phyloP scores from a whole-genome alignment of 805 yeast genomes.

The Yamadazyma insecticola region DNA sequence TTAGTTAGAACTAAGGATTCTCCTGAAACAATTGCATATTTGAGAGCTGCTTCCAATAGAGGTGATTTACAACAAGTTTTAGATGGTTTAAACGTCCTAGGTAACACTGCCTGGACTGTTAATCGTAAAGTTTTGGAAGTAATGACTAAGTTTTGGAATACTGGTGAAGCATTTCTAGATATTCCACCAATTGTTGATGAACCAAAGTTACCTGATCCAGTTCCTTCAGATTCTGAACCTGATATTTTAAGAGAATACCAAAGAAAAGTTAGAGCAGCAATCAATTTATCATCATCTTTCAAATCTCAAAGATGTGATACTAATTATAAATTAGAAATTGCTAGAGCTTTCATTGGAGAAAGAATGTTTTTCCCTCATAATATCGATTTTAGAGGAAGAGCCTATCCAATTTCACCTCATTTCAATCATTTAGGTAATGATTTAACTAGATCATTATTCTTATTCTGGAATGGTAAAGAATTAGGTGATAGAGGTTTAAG shows the following conservation, averaged over 20 bases:
- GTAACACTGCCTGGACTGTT: constrained; percentile 89
- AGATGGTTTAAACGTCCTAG: constrained; percentile 80
- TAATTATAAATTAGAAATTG: constrained; percentile 91
- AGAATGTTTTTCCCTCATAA: constrained; percentile 74
- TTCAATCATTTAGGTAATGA: constrained; percentile 80
- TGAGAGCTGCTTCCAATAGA: constrained; percentile 75
- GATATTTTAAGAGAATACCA: constrained; percentile 64
- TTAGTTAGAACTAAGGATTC: constrained; percentile 78
- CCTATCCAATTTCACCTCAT: constrained; percentile 77
- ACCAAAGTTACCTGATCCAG: constrained; percentile 42
- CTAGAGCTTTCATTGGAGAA: constrained; percentile 83
- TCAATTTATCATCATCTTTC: constrained; percentile 58
- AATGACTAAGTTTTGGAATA: constrained; percentile 80
- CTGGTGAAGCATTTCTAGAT: constrained; percentile 70
- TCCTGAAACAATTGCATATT: constrained; percentile 85
- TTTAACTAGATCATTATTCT: constrained; percentile 63
- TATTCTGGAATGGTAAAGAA: constrained; percentile 73
- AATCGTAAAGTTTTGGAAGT: constrained; percentile 66
- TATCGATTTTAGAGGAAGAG: constrained; percentile 79
- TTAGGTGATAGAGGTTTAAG: constrained; percentile 60
- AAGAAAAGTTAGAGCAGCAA: constrained; percentile 49
- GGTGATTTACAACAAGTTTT: constrained; percentile 63
- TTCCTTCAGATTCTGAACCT: constrained; percentile 74
- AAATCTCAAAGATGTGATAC: constrained; percentile 91
- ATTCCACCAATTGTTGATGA: constrained; percentile 51